These are phyloP conservation scores for Trichosporon sp. DNA, from an alignment of 1,284 basidiomycete genomes.

Conservation along the genomic window DNA sequence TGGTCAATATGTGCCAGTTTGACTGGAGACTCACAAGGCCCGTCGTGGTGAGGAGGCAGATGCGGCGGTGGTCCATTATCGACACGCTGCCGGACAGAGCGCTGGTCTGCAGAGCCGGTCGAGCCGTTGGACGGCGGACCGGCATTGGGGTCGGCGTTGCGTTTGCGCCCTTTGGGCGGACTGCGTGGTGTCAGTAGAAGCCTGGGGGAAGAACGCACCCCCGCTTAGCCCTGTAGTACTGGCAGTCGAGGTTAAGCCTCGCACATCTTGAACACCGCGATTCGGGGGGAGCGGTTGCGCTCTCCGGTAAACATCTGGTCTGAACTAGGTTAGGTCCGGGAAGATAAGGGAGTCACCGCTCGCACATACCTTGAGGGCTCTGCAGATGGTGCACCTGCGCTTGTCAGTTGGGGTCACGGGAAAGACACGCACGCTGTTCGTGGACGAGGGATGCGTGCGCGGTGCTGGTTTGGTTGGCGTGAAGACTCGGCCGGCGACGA, in stretches of 20 bases:
- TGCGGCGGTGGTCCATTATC: background rate
- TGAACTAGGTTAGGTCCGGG: background rate
- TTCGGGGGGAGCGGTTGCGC: background rate
- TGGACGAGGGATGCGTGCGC: background rate
- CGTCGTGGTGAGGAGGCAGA: background rate
- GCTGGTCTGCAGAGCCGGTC: background rate
- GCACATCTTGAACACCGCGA: slow-evolving; percentile 1
- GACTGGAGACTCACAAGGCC: background rate
- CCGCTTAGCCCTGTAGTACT: slow-evolving; percentile 2
- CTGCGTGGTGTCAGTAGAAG: background rate
- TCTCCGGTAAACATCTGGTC: background rate
- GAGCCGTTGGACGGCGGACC: background rate
- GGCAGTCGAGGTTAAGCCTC: background rate
- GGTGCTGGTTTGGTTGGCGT: background rate
- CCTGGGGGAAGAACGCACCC: background rate
- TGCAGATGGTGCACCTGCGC: slow-evolving; percentile 1
- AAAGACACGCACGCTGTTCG: background rate
- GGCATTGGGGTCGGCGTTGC: background rate
- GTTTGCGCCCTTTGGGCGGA: background rate
- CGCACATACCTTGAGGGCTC: background rate
- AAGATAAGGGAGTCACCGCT: background rate
- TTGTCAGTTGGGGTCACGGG: background rate
- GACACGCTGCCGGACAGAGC: background rate
- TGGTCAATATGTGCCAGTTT: background rate
- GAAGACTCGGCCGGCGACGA: slow-evolving; percentile 5